phyloP scores from a whole-genome alignment of 306 rosid species.

The Amphicarpaea edgeworthii region DNA sequence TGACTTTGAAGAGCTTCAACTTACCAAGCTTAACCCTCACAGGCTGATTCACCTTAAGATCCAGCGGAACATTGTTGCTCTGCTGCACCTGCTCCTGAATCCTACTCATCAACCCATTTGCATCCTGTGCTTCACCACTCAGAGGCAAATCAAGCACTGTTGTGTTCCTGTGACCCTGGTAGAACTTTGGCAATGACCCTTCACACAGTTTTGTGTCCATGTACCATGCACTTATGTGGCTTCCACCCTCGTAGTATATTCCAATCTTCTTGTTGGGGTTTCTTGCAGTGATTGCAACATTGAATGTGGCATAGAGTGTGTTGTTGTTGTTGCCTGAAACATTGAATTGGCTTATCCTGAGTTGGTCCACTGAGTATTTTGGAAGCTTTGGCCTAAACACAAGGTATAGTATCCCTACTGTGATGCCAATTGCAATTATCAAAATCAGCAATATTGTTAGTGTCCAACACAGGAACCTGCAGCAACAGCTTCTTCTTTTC shows the following conservation, averaged over 20 bases:
- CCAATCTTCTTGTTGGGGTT: conserved; percentile 94
- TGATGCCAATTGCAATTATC: conserved; percentile 55
- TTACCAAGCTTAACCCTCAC: conserved; percentile 82
- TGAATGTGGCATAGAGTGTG: conserved; percentile 57
- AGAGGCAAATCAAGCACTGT: conserved; percentile 64
- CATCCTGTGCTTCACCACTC: conserved; percentile 63
- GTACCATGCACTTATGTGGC: conserved; percentile 74
- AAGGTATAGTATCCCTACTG: conserved; percentile 68
- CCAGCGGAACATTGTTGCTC: conserved; percentile 64
- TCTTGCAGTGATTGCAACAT: conserved; percentile 67
- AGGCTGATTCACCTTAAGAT: conserved; percentile 70
- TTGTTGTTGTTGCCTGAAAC: conserved; percentile 32
- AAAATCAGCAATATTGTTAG: conserved; percentile 52
- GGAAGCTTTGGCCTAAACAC: conserved; percentile 89
- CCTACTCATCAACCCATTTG: conserved; percentile 29
- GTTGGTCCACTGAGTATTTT: conserved; percentile 59
- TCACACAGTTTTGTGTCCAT: conserved; percentile 58
- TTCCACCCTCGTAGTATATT: conserved; percentile 82
- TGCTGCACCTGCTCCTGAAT: conserved; percentile 53
- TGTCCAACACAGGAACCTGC: conserved; percentile 68
- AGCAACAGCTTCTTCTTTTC: conserved; percentile 72
- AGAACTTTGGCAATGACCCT: conserved; percentile 84
- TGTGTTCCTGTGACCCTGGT: conserved; percentile 84
- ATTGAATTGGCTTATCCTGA: conserved; percentile 56
- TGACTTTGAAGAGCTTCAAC: conserved; percentile 75